A percentile compares a stretch with the other conserved stretches of the same genome.
These are phyloP conservation scores for Aureobasidium sp. DNA, from an alignment of 2,329 filamentous ascomycete species.

Conservation along the genomic window DNA sequence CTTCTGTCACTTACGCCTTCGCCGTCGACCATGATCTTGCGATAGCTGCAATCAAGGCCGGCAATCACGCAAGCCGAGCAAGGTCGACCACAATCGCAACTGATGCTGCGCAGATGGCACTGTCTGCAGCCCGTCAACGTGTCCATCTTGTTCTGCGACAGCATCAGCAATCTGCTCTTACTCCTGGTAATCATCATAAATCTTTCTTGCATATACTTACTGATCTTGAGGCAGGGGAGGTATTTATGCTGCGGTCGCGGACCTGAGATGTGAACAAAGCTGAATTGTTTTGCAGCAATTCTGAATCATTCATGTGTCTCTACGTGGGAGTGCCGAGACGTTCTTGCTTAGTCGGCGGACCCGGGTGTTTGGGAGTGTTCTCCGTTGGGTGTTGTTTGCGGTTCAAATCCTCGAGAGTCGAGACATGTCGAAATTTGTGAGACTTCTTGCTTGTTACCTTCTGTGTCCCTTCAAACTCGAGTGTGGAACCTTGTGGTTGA, in stretches of 20 bases:
- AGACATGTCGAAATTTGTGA: not conserved
- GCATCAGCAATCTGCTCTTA: not conserved
- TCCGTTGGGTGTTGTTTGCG: not conserved
- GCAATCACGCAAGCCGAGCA: not conserved
- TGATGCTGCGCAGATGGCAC: not conserved
- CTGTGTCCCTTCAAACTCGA: not conserved
- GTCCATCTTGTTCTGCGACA: not conserved
- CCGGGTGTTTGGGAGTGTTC: not conserved
- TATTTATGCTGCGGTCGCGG: not conserved
- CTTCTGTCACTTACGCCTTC: not conserved
- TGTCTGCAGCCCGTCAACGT: not conserved
- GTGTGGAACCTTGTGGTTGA: not conserved
- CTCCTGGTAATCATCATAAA: not conserved
- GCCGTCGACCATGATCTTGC: not conserved
- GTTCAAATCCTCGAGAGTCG: not conserved
- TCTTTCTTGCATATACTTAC: not conserved
- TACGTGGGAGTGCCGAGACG: not conserved
- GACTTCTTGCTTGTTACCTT: not conserved
- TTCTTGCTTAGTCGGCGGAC: not conserved
- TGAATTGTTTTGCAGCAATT: not conserved
- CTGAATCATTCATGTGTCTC: not conserved
- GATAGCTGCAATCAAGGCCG: not conserved
- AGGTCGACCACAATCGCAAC: not conserved
- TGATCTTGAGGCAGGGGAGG: not conserved
- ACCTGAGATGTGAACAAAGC: not conserved